Evolutionary conservation across 441 rosid genomes (phyloP).

Genomic region (Adansonia madagascariensis): DNA sequence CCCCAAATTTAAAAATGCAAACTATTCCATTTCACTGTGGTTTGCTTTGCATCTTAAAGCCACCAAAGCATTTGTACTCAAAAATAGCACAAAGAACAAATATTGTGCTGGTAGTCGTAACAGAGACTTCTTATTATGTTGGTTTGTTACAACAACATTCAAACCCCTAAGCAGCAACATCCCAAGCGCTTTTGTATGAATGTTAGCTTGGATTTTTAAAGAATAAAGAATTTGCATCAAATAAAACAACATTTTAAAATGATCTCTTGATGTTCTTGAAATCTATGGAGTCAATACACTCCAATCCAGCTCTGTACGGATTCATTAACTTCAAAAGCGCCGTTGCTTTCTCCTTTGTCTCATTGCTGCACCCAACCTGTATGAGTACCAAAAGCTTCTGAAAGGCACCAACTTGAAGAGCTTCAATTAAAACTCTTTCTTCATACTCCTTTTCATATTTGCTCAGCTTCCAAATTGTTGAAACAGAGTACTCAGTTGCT

Average conservation of each 20-base stretch:
- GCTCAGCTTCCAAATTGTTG: slow-evolving; percentile 46
- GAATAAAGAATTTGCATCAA: neutral
- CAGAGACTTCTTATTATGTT: no score
- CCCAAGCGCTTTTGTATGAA: no score
- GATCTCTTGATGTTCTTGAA: slow-evolving; percentile 61
- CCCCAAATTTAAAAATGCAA: no score
- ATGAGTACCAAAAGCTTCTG: slow-evolving; percentile 59
- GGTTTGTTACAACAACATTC: no score
- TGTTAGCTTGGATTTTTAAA: neutral
- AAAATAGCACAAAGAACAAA: no score
- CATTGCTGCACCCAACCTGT: slow-evolving; percentile 51
- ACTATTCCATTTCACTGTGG: no score
- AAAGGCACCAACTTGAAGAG: slow-evolving; percentile 59
- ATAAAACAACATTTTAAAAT: slow-evolving; percentile 33
- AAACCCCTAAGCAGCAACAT: no score
- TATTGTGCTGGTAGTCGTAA: no score
- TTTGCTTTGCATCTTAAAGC: no score
- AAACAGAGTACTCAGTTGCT: slow-evolving; percentile 50
- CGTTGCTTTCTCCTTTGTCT: slow-evolving; percentile 56
- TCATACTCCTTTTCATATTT: slow-evolving; percentile 24
- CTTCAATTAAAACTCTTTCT: slow-evolving; percentile 37
- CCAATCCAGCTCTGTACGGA: slow-evolving; percentile 54
- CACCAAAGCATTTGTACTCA: no score
- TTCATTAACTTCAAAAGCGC: slow-evolving; percentile 59
- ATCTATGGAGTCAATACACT: slow-evolving; percentile 57